phyloP scores from a whole-genome alignment of 352 stramenopile species.

The Phytopythium cucurbitacearum region DNA sequence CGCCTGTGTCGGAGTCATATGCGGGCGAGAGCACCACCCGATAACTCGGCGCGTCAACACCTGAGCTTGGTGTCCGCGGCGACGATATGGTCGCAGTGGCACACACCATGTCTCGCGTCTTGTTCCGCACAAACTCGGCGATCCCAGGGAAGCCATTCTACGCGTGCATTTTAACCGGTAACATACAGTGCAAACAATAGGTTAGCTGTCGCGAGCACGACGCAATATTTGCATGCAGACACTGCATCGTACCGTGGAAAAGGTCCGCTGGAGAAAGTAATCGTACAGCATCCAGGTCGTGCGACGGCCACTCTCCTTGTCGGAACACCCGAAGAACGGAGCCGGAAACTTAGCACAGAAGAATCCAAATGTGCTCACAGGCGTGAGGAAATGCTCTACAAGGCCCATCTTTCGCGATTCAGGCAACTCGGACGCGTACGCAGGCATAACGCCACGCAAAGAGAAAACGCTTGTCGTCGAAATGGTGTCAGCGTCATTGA shows the following conservation, averaged over 20 bases:
- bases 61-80: constrained; percentile 3
- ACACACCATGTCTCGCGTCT: constrained; percentile 67
- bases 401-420: constrained; percentile 49
- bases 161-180: neutral
- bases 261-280: constrained; percentile 67
- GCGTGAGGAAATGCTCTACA: constrained; percentile 67
- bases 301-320: constrained; percentile 5
- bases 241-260: constrained; percentile 48
- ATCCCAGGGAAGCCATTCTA: constrained; percentile 78
- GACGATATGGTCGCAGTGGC: constrained; percentile 12
- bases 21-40: constrained; percentile 26
- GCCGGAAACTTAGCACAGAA: constrained; percentile 62
- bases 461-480: constrained; percentile 30
- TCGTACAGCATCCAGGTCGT: constrained; percentile 64
- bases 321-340: constrained; percentile 54
- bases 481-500: constrained; percentile 29
- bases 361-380: constrained; percentile 63
- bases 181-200: neutral
- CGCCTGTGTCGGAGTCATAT: constrained; percentile 40
- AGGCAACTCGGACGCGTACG: constrained; percentile 43
- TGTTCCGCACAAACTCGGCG: constrained; percentile 69
- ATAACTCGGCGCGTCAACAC: neutral
- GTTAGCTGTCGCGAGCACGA: constrained; percentile 10
- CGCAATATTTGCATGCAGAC: constrained; percentile 2
- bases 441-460: constrained; percentile 55